These are phyloP conservation scores for Citrus trifoliata DNA, from an alignment of 345 rosid species.

Conservation along the genomic window DNA sequence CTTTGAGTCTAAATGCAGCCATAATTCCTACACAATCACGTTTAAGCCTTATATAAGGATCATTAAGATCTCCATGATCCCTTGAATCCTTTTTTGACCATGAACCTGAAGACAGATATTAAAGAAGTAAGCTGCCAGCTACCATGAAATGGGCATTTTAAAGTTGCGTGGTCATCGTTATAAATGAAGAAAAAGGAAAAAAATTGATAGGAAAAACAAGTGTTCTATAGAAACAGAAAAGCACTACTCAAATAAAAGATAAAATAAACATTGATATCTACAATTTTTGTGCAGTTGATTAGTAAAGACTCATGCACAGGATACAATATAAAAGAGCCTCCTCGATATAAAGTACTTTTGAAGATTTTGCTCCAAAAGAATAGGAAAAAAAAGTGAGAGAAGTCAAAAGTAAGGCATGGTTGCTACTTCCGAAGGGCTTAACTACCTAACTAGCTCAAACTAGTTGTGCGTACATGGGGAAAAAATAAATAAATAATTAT, in stretches of 20 bases:
- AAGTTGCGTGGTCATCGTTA: neutral
- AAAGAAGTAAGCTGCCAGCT: conserved; percentile 17
- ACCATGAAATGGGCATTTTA: neutral
- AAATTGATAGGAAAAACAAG: neutral
- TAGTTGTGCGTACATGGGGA: neutral
- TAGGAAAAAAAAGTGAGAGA: neutral
- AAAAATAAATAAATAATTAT: too few species aligned
- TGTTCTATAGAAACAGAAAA: conserved; percentile 10
- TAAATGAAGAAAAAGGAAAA: neutral
- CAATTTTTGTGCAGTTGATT: neutral
- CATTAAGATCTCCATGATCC: conserved; percentile 71
- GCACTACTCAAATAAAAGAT: neutral
- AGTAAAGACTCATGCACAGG: neutral
- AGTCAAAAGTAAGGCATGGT: neutral
- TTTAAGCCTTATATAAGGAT: conserved; percentile 71
- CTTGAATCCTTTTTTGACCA: conserved; percentile 23
- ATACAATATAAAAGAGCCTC: neutral
- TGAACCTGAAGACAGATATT: conserved; percentile 28
- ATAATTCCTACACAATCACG: conserved; percentile 91
- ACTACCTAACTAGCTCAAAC: neutral
- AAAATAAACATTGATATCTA: neutral
- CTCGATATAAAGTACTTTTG: neutral
- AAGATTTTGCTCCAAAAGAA: neutral
- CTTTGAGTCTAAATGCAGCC: conserved; percentile 81
- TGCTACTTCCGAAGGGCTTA: neutral